These are phyloP conservation scores for Fistulina hepatica DNA, from an alignment of 1,284 basidiomycete species.

Conservation along the genomic window DNA sequence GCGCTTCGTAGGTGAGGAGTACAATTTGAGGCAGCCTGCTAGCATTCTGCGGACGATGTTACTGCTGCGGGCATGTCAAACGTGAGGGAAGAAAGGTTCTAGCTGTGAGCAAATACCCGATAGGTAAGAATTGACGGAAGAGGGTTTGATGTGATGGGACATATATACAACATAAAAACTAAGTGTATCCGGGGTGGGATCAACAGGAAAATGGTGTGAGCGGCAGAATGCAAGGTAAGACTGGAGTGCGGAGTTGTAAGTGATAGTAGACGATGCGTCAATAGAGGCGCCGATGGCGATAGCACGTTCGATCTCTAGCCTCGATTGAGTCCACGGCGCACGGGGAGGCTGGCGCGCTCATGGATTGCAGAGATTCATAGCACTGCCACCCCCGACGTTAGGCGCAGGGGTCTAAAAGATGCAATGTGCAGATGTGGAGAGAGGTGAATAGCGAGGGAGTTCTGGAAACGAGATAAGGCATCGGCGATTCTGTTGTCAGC, in stretches of 20 bases:
- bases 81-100: conserved; percentile 26
- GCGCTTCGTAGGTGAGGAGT: conserved; percentile 11
- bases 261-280: conserved; percentile 17
- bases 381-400: conserved; percentile 19
- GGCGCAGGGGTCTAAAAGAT: conserved; percentile 20
- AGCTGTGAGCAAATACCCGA: conserved; percentile 30
- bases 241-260: conserved; percentile 27
- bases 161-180: conserved; percentile 29
- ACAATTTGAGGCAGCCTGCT: conserved; percentile 20
- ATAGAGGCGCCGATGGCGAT: conserved; percentile 25
- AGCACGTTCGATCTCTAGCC: conserved; percentile 22
- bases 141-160: conserved; percentile 27
- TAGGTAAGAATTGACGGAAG: conserved; percentile 29
- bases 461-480: conserved; percentile 6
- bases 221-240: conserved; percentile 30
- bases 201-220: conserved; percentile 22
- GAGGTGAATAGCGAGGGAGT: conserved; percentile 5
- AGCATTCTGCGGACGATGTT: conserved; percentile 21
- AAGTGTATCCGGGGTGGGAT: conserved; percentile 26
- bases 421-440: conserved; percentile 15
- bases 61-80: conserved; percentile 17
- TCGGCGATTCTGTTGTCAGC: conserved; percentile 9
- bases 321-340: conserved; percentile 24
- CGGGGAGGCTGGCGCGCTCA: conserved; percentile 19
- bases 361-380: conserved; percentile 15